Conservation (phyloP, 805 yeast species). For the Schwanniomyces pseudopolymorphus region DNA sequence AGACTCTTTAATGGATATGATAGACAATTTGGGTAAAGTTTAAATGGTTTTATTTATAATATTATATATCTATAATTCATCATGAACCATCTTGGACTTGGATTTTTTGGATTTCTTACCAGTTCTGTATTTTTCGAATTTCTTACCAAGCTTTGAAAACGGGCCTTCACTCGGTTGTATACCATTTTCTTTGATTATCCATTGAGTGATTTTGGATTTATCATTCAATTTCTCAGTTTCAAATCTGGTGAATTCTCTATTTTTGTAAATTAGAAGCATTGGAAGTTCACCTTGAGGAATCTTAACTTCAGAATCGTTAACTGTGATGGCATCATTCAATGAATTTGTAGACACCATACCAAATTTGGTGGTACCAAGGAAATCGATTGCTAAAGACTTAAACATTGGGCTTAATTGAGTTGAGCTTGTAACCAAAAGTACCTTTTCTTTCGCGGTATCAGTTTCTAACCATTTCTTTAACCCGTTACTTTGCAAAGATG, state of each 20-base stretch:
- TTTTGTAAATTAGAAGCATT: constrained; percentile 21
- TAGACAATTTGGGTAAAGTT: constrained; percentile 28
- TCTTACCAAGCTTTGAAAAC: constrained; percentile 34
- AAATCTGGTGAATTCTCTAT: constrained; percentile 19
- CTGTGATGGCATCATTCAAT: constrained; percentile 9
- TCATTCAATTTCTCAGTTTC: constrained; percentile 25
- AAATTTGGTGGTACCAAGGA: constrained; percentile 49
- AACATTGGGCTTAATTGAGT: constrained; percentile 51
- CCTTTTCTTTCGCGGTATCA: constrained; percentile 33
- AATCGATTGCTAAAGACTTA: constrained; percentile 71
- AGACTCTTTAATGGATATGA: constrained; percentile 36
- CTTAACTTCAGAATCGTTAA: constrained; percentile 19
- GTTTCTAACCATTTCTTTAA: constrained; percentile 27
- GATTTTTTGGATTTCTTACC: constrained; percentile 18
- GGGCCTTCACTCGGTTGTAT: constrained; percentile 35
- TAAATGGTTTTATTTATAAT: constrained; percentile 3
- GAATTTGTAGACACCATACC: constrained; percentile 39
- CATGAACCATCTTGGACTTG: constrained; percentile 15
- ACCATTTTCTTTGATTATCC: constrained; percentile 28
- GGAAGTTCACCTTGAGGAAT: constrained; percentile 26
- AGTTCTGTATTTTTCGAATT: constrained; percentile 27
- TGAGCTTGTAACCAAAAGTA: constrained; percentile 54
- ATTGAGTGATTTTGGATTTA: constrained; percentile 29
- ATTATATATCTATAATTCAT: constrained; percentile 20
- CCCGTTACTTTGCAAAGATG: constrained; percentile 22